Evolutionary conservation across 2,329 filamentous ascomycete species (phyloP).

Genomic region (Sporothrix brunneoviolacea): DNA sequence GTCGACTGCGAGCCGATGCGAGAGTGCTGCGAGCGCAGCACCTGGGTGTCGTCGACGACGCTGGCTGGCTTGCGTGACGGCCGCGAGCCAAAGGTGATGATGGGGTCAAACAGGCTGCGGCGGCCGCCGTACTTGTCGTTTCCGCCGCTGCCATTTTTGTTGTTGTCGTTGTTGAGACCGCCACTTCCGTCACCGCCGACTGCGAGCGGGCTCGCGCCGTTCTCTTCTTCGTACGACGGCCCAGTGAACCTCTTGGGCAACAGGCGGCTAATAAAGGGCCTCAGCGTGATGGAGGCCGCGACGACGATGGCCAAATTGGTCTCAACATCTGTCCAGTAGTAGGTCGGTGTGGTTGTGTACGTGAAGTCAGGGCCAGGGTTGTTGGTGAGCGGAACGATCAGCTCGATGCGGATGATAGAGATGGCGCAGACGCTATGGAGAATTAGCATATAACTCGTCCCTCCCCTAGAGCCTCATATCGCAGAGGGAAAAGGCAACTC

Average conservation of each 20-base stretch:
- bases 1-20: too few species aligned
- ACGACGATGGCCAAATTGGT: slow-evolving; percentile 31
- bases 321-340: slow-evolving; percentile 31
- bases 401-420: slow-evolving; percentile 27
- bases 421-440: slow-evolving; percentile 33
- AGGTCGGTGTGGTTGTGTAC: slow-evolving; percentile 24
- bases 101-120: neutral
- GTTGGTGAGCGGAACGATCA: slow-evolving; percentile 20
- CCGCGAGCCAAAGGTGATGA: neutral
- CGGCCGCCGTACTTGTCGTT: too few species aligned
- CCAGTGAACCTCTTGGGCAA: neutral
- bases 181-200: too few species aligned
- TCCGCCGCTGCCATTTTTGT: too few species aligned
- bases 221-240: neutral
- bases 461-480: too few species aligned
- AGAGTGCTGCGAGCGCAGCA: too few species aligned
- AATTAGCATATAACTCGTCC: too few species aligned
- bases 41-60: neutral
- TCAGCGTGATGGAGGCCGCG: slow-evolving; percentile 32
- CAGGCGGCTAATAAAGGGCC: slow-evolving; percentile 22
- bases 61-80: neutral
- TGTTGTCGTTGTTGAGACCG: too few species aligned
- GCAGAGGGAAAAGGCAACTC: too few species aligned
- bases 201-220: too few species aligned
- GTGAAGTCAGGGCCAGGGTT: slow-evolving; percentile 22